These are phyloP conservation scores for Cladophialophora psammophila DNA, from an alignment of 2,329 filamentous ascomycete species.

Conservation along the genomic window DNA sequence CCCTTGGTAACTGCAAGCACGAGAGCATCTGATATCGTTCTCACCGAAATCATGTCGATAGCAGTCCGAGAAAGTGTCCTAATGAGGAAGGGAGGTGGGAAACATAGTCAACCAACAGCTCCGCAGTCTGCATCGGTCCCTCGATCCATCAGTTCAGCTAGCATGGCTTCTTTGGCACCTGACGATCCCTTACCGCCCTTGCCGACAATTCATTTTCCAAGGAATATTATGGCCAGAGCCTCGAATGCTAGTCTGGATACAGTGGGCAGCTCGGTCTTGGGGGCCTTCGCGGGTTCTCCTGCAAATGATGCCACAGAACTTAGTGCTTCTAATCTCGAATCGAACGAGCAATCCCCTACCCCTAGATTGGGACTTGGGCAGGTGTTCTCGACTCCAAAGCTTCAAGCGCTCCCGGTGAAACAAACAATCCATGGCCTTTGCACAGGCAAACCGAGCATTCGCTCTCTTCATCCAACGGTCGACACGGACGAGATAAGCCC, in stretches of 20 bases:
- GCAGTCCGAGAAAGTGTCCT: conserved; percentile 29
- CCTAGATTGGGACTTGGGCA: conserved; percentile 24
- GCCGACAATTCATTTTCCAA: conserved; percentile 35
- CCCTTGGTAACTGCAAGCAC: conserved; percentile 43
- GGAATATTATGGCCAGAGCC: conserved; percentile 8
- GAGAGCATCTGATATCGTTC: conserved; percentile 17
- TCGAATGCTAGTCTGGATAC: conserved; percentile 27
- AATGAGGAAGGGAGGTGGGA: conserved; percentile 24
- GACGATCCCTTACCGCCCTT: conserved; percentile 49
- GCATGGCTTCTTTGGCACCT: conserved; percentile 46
- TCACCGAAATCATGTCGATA: conserved; percentile 29
- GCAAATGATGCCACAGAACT: not conserved
- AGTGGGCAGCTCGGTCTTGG: conserved; percentile 31
- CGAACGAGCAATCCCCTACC: not conserved
- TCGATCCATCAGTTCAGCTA: conserved; percentile 40
- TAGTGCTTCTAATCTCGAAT: not conserved
- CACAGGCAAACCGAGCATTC: conserved; percentile 22
- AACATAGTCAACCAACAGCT: conserved; percentile 41
- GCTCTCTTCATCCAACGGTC: conserved; percentile 28
- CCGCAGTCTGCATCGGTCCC: conserved; percentile 39
- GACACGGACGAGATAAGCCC: conserved; percentile 21
- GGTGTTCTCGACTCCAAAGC: conserved; percentile 19
- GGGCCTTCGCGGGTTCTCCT: conserved; percentile 24
- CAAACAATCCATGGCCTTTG: conserved; percentile 24
- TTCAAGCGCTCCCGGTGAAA: conserved; percentile 22